Percentiles rank a stretch among this genome's conserved stretches.
Evolutionary conservation across 2,329 filamentous ascomycete species (phyloP).

Genomic region (Botryotinia convoluta): DNA sequence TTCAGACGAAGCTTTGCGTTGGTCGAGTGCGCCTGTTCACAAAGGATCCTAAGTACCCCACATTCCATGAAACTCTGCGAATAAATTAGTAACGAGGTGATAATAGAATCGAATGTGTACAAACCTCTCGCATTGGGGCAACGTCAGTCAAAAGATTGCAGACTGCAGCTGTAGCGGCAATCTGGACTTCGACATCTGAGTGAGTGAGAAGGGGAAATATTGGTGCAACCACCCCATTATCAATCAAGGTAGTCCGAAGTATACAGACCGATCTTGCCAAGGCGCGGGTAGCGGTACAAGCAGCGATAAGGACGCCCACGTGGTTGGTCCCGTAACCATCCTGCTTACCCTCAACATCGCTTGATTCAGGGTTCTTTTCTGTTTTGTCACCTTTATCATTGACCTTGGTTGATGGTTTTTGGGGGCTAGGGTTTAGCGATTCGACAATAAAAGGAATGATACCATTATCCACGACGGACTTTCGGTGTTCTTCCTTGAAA

Average conservation of each 20-base stretch:
- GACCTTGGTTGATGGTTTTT: slow-evolving; percentile 45
- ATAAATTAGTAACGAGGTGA: slow-evolving; percentile 13
- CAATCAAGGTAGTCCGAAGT: slow-evolving; percentile 80
- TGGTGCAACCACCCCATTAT: slow-evolving; percentile 76
- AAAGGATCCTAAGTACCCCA: slow-evolving; percentile 73
- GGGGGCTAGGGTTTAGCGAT: slow-evolving; percentile 66
- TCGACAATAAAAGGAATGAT: slow-evolving; percentile 79
- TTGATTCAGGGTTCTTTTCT: slow-evolving; percentile 20
- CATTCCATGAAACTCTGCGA: slow-evolving; percentile 66
- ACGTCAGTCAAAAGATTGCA: slow-evolving; percentile 86
- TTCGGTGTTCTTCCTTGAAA: slow-evolving; percentile 80
- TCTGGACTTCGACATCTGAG: slow-evolving; percentile 73
- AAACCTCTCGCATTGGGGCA: slow-evolving; percentile 84
- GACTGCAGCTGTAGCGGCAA: slow-evolving; percentile 79
- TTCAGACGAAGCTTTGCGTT: slow-evolving; percentile 79
- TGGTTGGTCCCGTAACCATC: slow-evolving; percentile 69
- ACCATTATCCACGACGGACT: slow-evolving; percentile 78
- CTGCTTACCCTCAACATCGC: slow-evolving; percentile 24
- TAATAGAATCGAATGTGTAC: slow-evolving; percentile 37
- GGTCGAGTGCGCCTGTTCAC: slow-evolving; percentile 77
- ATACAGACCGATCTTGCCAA: slow-evolving; percentile 82
- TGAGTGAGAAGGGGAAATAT: slow-evolving; percentile 74
- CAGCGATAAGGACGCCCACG: slow-evolving; percentile 74
- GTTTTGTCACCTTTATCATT: slow-evolving; percentile 41
- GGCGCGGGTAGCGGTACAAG: slow-evolving; percentile 77